Evolutionary conservation across 1,284 basidiomycete genomes (phyloP).

Genomic region (Rhodotorula sp.): DNA sequence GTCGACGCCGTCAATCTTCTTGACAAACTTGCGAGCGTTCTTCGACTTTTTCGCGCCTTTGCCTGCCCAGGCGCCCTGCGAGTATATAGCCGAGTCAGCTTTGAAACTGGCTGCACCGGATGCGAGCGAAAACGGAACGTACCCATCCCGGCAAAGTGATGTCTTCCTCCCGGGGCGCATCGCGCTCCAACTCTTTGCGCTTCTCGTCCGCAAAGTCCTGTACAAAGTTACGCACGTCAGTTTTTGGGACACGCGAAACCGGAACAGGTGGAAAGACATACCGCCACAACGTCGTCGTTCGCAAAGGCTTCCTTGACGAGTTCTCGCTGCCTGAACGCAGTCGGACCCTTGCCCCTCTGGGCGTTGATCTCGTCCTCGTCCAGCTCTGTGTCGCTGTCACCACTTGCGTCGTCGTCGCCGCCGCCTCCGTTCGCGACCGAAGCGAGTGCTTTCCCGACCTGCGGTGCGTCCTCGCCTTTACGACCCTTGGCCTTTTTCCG

Average conservation of each 20-base stretch:
- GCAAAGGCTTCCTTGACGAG: conserved; percentile 93
- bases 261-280: conserved; percentile 49
- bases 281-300: conserved; percentile 88
- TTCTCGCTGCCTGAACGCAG: conserved; percentile 78
- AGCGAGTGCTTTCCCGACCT: conserved; percentile 16
- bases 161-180: conserved; percentile 82
- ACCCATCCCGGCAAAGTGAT: conserved; percentile 95
- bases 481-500: conserved; percentile 50
- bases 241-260: background rate
- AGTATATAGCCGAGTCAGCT: background rate
- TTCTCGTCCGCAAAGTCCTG: conserved; percentile 86
- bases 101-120: background rate
- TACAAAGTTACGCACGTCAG: background rate
- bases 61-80: conserved; percentile 87
- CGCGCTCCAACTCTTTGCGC: conserved; percentile 69
- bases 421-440: background rate
- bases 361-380: conserved; percentile 51
- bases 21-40: conserved; percentile 61
- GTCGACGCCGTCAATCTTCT: conserved; percentile 76
- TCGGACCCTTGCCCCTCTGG: conserved; percentile 53
- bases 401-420: conserved; percentile 20
- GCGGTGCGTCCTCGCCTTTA: conserved; percentile 45
- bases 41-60: conserved; percentile 59
- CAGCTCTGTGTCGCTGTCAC: conserved; percentile 55
- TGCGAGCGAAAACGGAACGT: conserved; percentile 44